Evolutionary conservation across 2,329 filamentous ascomycete species (phyloP).

Genomic region (Botrytis medusae): DNA sequence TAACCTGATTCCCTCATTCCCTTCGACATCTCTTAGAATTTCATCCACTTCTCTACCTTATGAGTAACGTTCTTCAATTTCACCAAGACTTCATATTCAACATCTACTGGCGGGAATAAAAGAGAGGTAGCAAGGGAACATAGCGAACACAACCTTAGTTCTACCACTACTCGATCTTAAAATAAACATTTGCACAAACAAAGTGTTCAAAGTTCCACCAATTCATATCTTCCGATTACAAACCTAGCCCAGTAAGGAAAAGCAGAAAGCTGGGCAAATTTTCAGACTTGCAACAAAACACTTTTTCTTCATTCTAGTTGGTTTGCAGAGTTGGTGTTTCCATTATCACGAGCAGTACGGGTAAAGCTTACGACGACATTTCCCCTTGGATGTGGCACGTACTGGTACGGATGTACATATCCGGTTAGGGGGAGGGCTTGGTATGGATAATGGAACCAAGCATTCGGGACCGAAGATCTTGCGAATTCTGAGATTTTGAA

Average conservation of each 20-base stretch:
- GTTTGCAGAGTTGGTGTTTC: not conserved
- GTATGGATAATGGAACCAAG: not conserved
- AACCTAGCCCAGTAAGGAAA: constrained; percentile 4
- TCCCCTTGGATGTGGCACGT: constrained; percentile 3
- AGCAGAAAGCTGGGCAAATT: constrained; percentile 20
- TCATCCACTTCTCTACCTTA: not conserved
- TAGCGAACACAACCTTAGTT: not conserved
- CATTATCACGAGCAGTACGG: constrained; percentile 11
- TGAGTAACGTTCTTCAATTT: not conserved
- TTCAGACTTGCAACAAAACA: constrained; percentile 20
- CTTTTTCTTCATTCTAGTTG: constrained; percentile 2
- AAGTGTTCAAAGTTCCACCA: constrained; percentile 6
- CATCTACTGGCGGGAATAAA: not conserved
- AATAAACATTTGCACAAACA: not conserved
- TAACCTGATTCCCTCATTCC: not conserved
- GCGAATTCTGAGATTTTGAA: not conserved
- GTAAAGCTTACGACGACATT: constrained; percentile 21
- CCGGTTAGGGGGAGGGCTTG: not conserved
- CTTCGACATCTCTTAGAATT: not conserved
- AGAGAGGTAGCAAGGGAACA: not conserved
- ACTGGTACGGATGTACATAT: not conserved
- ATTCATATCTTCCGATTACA: not conserved
- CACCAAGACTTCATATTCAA: not conserved
- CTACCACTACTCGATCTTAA: not conserved
- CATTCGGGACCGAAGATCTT: not conserved